Conservation (phyloP, 2,329 filamentous ascomycete genomes). For the Fusarium sp. region DNA sequence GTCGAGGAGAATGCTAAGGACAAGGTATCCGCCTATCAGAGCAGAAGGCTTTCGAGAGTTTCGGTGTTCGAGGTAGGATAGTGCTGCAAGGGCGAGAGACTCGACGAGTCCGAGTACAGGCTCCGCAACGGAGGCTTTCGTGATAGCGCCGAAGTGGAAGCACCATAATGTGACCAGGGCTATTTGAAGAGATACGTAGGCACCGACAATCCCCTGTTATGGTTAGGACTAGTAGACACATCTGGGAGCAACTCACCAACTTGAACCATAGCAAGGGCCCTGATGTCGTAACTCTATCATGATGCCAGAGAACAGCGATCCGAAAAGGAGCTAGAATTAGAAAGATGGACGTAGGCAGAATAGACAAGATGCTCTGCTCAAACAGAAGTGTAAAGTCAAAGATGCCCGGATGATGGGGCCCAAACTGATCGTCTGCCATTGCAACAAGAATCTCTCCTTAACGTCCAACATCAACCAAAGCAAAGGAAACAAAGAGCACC, state of each 20-base stretch:
- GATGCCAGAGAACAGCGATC: constrained; percentile 27
- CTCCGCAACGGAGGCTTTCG: constrained; percentile 50
- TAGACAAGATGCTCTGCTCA: constrained; percentile 51
- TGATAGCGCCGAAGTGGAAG: constrained; percentile 36
- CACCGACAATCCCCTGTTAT: constrained; percentile 19
- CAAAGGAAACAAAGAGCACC: not conserved
- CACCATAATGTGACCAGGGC: constrained; percentile 49
- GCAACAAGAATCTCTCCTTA: not conserved
- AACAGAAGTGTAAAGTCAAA: constrained; percentile 53
- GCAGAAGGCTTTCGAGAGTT: constrained; percentile 53
- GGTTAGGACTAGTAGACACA: not conserved
- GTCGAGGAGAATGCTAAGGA: constrained; percentile 54
- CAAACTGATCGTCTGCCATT: constrained; percentile 44
- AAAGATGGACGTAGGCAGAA: constrained; percentile 47
- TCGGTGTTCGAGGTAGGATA: constrained; percentile 56
- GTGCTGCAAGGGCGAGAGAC: constrained; percentile 41
- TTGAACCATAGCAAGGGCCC: constrained; percentile 44
- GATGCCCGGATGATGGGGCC: constrained; percentile 42
- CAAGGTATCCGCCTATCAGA: constrained; percentile 52
- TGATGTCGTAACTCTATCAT: not conserved
- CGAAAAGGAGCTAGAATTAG: constrained; percentile 43
- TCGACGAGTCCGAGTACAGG: constrained; percentile 48
- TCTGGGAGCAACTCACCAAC: constrained; percentile 19
- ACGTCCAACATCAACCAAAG: not conserved
- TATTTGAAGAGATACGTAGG: constrained; percentile 43